Evolutionary conservation across 1,139 yeast species (phyloP), one percentile per base, ranked within the genome.

Genomic region (Hansenula sp.): DNA sequence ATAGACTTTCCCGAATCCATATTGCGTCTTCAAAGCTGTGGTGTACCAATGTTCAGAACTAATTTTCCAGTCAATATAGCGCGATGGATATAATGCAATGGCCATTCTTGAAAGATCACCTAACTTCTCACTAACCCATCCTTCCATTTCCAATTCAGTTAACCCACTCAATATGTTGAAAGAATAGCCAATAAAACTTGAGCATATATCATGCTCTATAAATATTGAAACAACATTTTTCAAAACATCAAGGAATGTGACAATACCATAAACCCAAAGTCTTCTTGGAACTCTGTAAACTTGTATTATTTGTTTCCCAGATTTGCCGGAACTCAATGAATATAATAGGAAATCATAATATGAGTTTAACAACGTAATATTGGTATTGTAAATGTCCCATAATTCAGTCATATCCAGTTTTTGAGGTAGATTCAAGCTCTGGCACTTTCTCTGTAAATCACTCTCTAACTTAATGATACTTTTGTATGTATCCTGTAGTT

Each of bases 21-120:
- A 84, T 49, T 81, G 77, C 11, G 84, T 78, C 53, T 78, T 77
- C 79, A 84, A 77, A 11, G 91, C 78, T 27, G 77, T 72, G 30
- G 79, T 72, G 58, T 85, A 85, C 94, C 94, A 85, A 60, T 77
- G 76, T 59, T 84, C 89, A 1, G 93, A 84, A 52, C 88, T 77
- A 33, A 81, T 63, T 61, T 84, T 85, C 94, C 94, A 85, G 60
- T 85, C 93, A 54, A 85, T 84, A 57, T 79, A 83, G 43, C 84
- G 76, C 13, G 90, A 81, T 19, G 89, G 81, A 58, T 84, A 85
- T 41, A 85, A 67, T 1, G 93, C 91, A 51, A 85, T 84, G 10
- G 93, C 91, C 91, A 85, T 85, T 59, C 94, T 68, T 33, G 88
- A 81, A 51, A 85, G 68, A 61, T 85, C 94, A 30, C 93, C 94